Evolutionary conservation across 2,329 filamentous ascomycete species (phyloP), one percentile per base, ranked within the genome.

Genomic region (Aspergillus sp.): DNA sequence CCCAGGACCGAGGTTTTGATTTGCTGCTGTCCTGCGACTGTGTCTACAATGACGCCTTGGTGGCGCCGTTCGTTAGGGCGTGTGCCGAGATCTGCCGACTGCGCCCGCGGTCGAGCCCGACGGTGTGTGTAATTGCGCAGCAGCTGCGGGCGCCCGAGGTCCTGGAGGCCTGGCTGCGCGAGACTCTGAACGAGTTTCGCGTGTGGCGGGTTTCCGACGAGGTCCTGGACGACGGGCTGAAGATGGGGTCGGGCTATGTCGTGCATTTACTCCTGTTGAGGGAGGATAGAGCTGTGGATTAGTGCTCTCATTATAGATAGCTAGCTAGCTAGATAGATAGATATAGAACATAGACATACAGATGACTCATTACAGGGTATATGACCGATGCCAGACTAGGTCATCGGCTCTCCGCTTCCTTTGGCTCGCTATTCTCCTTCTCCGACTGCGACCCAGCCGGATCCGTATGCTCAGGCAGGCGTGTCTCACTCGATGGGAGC

Each of bases 31-130:
- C 86, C 3, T 93, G 86, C 52, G 91, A 98, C 58, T 95, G 88
- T 58, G 81, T 98, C 45, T 98, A 93, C 67, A 98, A 96, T 60
- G 84, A 94, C 44, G 75, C 82, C 2, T 72, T 96, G 3, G 75
- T 96, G 15, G 66, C 74, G 26, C 86, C 88, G 0, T 74, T 96
- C 30, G 82, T 91, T n/a, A 74, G 80, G 47, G 82, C 85, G 0
- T 93, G 84, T 54, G 75, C 68, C 4, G 82, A 93, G 41, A 70
- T 78, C 15, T 93, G 86, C 57, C 63, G 63, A 7, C 58, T 89
- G 11, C 67, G 78, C 20, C 52, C 35, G 10, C 34, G 29, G 6
- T 42, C 47, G 1, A 31, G 37, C 8, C 29, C 81, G 2, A 81
- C 83, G 4, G 44, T 94, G 1, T 88, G 83, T 51, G 61, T 96